These are phyloP conservation scores for Leccinum griseonigrum DNA, from an alignment of 1,284 basidiomycete genomes.

Conservation along the genomic window DNA sequence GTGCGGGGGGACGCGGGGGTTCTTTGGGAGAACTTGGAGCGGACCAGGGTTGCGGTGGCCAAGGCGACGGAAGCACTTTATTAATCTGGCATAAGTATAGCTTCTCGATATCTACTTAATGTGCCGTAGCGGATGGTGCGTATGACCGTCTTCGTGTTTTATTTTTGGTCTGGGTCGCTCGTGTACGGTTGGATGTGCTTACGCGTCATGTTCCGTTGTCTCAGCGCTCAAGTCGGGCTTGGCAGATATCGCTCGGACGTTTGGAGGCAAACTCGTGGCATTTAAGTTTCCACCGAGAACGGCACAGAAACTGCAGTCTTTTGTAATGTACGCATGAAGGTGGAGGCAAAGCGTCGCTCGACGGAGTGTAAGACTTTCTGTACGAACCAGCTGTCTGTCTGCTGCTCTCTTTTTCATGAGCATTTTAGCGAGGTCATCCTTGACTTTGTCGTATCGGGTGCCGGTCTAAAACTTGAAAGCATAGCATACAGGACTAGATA, in stretches of 20 bases:
- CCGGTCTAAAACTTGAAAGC: too few relatives aligned
- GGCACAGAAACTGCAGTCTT: conserved; percentile 65
- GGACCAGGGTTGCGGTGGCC: conserved; percentile 42
- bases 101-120: conserved; percentile 6
- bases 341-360: too few relatives aligned
- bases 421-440: too few relatives aligned
- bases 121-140: conserved; percentile 56
- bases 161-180: too few relatives aligned
- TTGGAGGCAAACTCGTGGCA: conserved; percentile 69
- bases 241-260: conserved; percentile 65
- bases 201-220: conserved; percentile 1
- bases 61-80: conserved; percentile 49
- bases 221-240: conserved; percentile 70
- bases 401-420: too few relatives aligned
- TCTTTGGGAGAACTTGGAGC: conserved; percentile 32
- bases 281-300: conserved; percentile 73
- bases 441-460: too few relatives aligned
- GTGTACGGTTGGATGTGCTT: conserved; percentile 1
- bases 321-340: conserved; percentile 54
- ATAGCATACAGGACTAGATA: too few relatives aligned
- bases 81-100: too few relatives aligned
- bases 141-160: too few relatives aligned
- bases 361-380: too few relatives aligned
- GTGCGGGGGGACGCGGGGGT: conserved; percentile 29
- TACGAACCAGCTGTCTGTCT: too few relatives aligned